Percentiles rank a stretch among this genome's conserved stretches.
Evolutionary conservation across 345 rosid genomes (phyloP).

Genomic region (Euphorbia pulcherrima): DNA sequence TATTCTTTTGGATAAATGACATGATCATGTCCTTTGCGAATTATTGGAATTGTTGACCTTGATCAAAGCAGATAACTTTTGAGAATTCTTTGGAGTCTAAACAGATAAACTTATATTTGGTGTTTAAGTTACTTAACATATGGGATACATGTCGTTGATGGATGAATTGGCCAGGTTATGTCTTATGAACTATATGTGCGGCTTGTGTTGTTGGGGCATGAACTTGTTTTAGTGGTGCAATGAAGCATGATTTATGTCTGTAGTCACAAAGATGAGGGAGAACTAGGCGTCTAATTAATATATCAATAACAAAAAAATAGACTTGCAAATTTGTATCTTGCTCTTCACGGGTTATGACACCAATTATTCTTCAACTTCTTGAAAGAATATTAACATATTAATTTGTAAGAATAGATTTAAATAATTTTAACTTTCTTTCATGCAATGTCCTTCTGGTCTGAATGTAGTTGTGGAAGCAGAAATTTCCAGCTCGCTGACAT

Average conservation of each 20-base stretch:
- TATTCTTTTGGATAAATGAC: conserved; percentile 5
- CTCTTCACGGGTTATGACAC: no score
- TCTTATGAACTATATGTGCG: no score
- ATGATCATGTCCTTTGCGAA: neutral
- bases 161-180: neutral
- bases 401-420: no score
- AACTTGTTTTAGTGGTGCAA: neutral
- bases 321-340: no score
- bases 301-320: neutral
- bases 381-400: no score
- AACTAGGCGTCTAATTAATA: conserved; percentile 4
- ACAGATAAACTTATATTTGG: neutral
- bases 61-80: neutral
- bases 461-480: no score
- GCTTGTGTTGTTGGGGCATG: neutral
- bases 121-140: neutral
- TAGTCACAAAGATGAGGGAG: neutral
- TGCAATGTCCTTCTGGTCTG: no score
- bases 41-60: conserved; percentile 1
- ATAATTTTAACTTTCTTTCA: no score
- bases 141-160: neutral
- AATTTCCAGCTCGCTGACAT: neutral
- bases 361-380: no score
- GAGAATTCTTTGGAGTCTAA: neutral
- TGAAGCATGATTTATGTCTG: neutral